Conservation (phyloP, 495 filamentous ascomycete genomes). For the Penicillium taxi region DNA sequence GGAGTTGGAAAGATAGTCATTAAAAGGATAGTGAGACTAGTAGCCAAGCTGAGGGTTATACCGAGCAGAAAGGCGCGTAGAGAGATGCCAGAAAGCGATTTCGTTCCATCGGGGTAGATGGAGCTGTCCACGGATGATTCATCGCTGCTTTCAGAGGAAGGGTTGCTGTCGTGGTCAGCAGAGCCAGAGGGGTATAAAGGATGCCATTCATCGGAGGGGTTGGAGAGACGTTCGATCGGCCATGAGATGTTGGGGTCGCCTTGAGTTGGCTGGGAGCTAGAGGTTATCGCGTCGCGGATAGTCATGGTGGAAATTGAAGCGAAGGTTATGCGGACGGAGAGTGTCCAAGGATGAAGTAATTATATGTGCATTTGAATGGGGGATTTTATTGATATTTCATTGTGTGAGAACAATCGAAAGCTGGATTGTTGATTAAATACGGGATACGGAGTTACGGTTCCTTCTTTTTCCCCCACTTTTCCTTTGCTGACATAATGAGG, state of each 20-base stretch:
- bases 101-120: conserved; percentile 49
- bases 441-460: too few relatives aligned
- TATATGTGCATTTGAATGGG: neutral
- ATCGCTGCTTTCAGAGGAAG: conserved; percentile 8
- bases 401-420: conserved; percentile 4
- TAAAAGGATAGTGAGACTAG: conserved; percentile 35
- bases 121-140: conserved; percentile 13
- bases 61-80: conserved; percentile 60
- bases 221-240: conserved; percentile 3
- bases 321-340: neutral
- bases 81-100: conserved; percentile 73
- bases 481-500: too few relatives aligned
- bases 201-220: conserved; percentile 13
- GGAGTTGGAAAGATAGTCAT: conserved; percentile 29
- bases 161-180: conserved; percentile 6
- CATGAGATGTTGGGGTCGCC: conserved; percentile 7
- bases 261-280: conserved; percentile 5
- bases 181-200: conserved; percentile 9
- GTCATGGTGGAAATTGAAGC: neutral
- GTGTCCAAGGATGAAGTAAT: neutral
- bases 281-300: conserved; percentile 5
- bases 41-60: conserved; percentile 37
- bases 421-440: conserved; percentile 2
- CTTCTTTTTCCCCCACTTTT: too few relatives aligned
- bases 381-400: neutral